These are phyloP conservation scores for Venturiaceae sp. DNA, from an alignment of 2,329 filamentous ascomycete genomes.

Conservation along the genomic window DNA sequence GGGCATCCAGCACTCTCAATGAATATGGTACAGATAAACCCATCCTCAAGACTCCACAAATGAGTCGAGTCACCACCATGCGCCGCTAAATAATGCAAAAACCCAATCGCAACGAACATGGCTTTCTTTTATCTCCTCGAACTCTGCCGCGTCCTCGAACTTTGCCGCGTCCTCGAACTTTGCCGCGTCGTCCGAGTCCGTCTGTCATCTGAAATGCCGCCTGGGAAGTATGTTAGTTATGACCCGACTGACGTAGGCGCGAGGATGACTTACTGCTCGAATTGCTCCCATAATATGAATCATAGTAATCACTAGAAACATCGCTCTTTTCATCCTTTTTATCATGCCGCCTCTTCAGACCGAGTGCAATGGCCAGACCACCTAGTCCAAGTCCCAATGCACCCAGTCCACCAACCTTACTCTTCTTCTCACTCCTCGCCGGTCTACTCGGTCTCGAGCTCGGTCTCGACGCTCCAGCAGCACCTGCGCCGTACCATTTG, in stretches of 20 bases:
- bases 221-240: background rate
- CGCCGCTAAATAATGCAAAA: background rate
- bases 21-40: too few species aligned
- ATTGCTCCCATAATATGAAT: background rate
- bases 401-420: constrained; percentile 6
- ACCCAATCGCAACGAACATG: background rate
- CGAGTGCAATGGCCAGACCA: constrained; percentile 19
- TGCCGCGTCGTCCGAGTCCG: background rate
- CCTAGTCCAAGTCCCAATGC: constrained; percentile 16
- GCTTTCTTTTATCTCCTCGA: too few species aligned
- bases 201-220: constrained; percentile 2
- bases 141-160: too few species aligned
- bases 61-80: too few species aligned
- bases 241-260: too few species aligned
- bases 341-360: constrained; percentile 7
- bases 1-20: too few species aligned
- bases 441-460: constrained; percentile 2
- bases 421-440: background rate
- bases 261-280: constrained; percentile 7
- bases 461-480: background rate
- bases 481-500: constrained; percentile 34
- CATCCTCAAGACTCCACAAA: too few species aligned
- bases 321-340: constrained; percentile 8
- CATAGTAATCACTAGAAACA: constrained; percentile 4
- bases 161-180: background rate